phyloP scores from a whole-genome alignment of 768 basidiomycete species.

The Phaeolepiota aurea region DNA sequence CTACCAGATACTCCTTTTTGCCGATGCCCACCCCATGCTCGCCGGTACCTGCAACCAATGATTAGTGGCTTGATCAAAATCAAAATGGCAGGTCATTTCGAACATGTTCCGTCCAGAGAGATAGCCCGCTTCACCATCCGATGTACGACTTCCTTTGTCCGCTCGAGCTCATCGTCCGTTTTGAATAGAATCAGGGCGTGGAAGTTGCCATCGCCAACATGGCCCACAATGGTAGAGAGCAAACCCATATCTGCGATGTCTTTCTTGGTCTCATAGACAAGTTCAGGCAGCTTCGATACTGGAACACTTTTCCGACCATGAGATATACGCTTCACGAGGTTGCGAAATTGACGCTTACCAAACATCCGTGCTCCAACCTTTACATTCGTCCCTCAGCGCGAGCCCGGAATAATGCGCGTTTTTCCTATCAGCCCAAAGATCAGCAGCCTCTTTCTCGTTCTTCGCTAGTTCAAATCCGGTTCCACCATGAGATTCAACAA shows the following conservation, averaged over 20 bases:
- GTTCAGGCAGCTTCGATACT: constrained; percentile 53
- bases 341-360: constrained; percentile 31
- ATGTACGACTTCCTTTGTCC: constrained; percentile 37
- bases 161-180: constrained; percentile 41
- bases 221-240: constrained; percentile 60
- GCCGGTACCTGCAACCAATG: constrained; percentile 44
- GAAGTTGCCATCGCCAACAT: constrained; percentile 63
- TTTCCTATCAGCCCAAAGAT: constrained; percentile 71
- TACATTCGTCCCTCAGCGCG: constrained; percentile 46
- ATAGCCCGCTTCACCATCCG: constrained; percentile 65
- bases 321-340: neutral
- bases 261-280: constrained; percentile 62
- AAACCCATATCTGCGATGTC: constrained; percentile 55
- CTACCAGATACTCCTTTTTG: constrained; percentile 71
- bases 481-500: constrained; percentile 60
- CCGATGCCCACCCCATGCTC: constrained; percentile 88
- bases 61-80: constrained; percentile 1
- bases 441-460: constrained; percentile 53
- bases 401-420: constrained; percentile 52
- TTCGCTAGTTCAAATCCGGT: constrained; percentile 59
- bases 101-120: constrained; percentile 67
- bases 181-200: constrained; percentile 47
- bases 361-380: constrained; percentile 69
- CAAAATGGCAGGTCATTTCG: constrained; percentile 10
- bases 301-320: no score